A percentile compares a stretch with the other conserved stretches of the same genome.
Evolutionary conservation across 345 rosid species (phyloP).

Genomic region (Brassica cretica): DNA sequence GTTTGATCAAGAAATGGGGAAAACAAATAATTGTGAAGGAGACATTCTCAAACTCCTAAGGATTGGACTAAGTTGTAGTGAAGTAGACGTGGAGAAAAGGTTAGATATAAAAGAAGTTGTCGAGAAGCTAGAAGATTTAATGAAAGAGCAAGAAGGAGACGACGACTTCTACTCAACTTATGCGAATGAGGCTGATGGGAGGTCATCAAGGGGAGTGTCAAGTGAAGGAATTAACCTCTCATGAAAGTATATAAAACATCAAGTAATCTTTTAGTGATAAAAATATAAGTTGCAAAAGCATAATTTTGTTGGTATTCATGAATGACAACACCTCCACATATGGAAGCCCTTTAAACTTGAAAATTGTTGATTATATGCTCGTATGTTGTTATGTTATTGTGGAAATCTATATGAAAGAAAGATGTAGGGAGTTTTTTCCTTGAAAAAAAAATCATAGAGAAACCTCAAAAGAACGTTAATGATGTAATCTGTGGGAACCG

Average conservation of each 20-base stretch:
- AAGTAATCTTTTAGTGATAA: conserved; percentile 2
- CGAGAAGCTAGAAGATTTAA: conserved; percentile 61
- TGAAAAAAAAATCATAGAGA: neutral
- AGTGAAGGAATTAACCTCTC: conserved; percentile 26
- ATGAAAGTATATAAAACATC: conserved; percentile 9
- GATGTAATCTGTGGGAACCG: neutral
- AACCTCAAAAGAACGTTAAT: neutral
- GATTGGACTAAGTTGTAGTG: conserved; percentile 69
- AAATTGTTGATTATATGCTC: neutral
- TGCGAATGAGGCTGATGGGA: conserved; percentile 54
- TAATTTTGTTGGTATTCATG: neutral
- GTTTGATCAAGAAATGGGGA: conserved; percentile 63
- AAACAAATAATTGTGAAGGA: conserved; percentile 34
- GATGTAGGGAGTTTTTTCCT: neutral
- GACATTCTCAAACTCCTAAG: conserved; percentile 60
- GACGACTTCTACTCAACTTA: conserved; percentile 60
- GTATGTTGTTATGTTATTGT: neutral
- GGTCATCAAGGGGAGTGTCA: conserved; percentile 35
- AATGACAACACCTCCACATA: neutral
- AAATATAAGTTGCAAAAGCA: neutral
- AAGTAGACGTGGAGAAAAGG: conserved; percentile 72
- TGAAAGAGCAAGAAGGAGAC: conserved; percentile 47
- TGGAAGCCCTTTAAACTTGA: neutral
- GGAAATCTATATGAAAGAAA: neutral
- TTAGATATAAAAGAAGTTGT: conserved; percentile 67